Conservation (phyloP, 2,329 filamentous ascomycete genomes). For the Aspergillus cejpii region DNA sequence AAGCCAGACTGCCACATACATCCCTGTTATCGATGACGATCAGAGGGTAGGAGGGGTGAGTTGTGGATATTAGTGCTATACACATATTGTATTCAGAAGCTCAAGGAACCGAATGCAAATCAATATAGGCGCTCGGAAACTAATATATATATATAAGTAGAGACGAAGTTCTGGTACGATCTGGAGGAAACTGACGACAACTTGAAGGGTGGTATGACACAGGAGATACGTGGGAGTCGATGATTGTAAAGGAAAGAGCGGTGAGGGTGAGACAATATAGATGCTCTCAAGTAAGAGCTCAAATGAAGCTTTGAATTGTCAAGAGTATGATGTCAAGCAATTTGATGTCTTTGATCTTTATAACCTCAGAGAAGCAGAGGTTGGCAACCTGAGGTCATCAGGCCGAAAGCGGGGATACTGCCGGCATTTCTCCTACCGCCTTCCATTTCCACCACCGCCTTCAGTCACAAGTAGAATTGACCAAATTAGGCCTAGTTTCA, state of each 20-base stretch:
- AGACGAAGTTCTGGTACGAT: neutral
- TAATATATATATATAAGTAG: neutral
- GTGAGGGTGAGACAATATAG: neutral
- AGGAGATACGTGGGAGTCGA: too few species aligned
- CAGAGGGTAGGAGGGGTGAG: constrained; percentile 67
- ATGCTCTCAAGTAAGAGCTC: neutral
- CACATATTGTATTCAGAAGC: constrained; percentile 54
- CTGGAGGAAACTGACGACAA: neutral
- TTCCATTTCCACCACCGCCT: neutral
- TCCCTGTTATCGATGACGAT: constrained; percentile 74
- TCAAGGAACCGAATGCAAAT: constrained; percentile 26
- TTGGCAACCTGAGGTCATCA: neutral
- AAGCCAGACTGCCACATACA: constrained; percentile 34
- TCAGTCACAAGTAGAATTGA: neutral
- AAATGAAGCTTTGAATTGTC: neutral
- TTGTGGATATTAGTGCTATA: constrained; percentile 67
- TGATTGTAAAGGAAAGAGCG: too few species aligned
- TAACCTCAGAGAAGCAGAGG: neutral
- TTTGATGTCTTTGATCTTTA: neutral
- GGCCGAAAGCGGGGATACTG: neutral
- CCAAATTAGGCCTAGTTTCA: neutral
- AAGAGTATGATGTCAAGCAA: neutral
- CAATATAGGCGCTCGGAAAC: neutral
- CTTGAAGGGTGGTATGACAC: neutral
- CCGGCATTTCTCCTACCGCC: neutral